Conservation (phyloP, 495 filamentous ascomycete genomes). For the Penicillium arizonense region DNA sequence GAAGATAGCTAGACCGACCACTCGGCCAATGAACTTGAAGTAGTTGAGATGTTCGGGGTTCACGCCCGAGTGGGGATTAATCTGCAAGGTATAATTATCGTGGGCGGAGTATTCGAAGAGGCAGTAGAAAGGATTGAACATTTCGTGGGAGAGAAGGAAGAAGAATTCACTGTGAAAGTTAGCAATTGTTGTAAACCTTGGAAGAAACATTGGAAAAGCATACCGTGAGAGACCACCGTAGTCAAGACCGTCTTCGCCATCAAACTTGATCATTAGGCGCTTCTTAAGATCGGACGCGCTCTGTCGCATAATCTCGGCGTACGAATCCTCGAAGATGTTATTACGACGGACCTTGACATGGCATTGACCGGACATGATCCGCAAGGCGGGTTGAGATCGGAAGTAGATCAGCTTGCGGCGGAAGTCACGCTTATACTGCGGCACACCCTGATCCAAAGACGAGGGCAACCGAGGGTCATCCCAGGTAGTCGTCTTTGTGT, state of each 20-base stretch:
- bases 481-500: conserved; percentile 99
- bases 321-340: conserved; percentile 98
- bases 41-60: conserved; percentile 99
- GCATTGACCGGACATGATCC: conserved; percentile 93
- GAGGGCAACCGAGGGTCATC: conserved; percentile 95
- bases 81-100: conserved; percentile 99
- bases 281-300: conserved; percentile 97
- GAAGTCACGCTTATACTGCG: conserved; percentile 99
- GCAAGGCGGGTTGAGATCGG: conserved; percentile 93
- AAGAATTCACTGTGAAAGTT: conserved; percentile 80
- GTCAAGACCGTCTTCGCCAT: conserved; percentile 96
- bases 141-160: conserved; percentile 99
- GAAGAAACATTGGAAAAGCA: conserved; percentile 1
- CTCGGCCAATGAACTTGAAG: conserved; percentile 99
- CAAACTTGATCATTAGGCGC: conserved; percentile 98
- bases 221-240: conserved; percentile 94
- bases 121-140: conserved; percentile 99
- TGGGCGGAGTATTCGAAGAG: conserved; percentile 99
- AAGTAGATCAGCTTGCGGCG: conserved; percentile 98
- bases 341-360: conserved; percentile 96
- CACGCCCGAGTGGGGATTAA: conserved; percentile 99
- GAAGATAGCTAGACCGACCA: conserved; percentile 97
- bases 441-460: conserved; percentile 96
- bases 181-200: conserved; percentile 21
- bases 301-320: conserved; percentile 96